phyloP scores from a whole-genome alignment of 2,329 filamentous ascomycete species.

The Tolypocladium guangdongense region DNA sequence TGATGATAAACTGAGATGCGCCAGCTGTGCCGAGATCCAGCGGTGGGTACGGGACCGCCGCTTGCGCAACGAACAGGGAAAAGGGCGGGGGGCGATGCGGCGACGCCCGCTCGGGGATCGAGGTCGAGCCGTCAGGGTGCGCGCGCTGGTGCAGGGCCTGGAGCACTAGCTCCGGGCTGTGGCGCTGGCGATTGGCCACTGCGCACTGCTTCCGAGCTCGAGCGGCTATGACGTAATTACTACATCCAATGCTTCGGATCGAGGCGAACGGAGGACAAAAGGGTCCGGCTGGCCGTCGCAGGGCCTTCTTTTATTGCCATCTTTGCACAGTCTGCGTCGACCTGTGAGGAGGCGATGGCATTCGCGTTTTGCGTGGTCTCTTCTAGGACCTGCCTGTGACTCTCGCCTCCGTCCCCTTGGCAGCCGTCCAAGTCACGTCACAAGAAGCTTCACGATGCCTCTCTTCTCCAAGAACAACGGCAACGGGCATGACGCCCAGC shows the following conservation, averaged over 20 bases:
- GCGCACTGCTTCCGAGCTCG: neutral
- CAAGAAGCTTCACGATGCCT: constrained; percentile 15
- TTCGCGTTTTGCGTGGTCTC: neutral
- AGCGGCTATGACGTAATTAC: neutral
- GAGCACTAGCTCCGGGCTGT: neutral
- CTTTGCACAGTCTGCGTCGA: neutral
- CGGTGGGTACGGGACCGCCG: neutral
- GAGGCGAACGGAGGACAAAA: neutral
- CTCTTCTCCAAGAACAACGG: constrained; percentile 19
- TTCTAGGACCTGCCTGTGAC: neutral
- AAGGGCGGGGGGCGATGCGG: neutral
- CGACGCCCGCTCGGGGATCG: neutral
- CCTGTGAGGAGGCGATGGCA: neutral
- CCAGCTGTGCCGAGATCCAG: too few species aligned
- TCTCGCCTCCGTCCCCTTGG: neutral
- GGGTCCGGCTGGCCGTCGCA: neutral
- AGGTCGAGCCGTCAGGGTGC: too few species aligned
- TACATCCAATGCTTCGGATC: neutral
- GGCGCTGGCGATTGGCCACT: neutral
- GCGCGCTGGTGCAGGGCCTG: too few species aligned
- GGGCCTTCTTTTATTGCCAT: neutral
- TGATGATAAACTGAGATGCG: neutral
- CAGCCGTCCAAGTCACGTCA: neutral
- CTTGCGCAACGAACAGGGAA: neutral
- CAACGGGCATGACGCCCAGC: constrained; percentile 7